Percentiles rank a stretch among this genome's conserved stretches.
phyloP scores from a whole-genome alignment of 2,329 filamentous ascomycete species.

The Xylaria sp. region DNA sequence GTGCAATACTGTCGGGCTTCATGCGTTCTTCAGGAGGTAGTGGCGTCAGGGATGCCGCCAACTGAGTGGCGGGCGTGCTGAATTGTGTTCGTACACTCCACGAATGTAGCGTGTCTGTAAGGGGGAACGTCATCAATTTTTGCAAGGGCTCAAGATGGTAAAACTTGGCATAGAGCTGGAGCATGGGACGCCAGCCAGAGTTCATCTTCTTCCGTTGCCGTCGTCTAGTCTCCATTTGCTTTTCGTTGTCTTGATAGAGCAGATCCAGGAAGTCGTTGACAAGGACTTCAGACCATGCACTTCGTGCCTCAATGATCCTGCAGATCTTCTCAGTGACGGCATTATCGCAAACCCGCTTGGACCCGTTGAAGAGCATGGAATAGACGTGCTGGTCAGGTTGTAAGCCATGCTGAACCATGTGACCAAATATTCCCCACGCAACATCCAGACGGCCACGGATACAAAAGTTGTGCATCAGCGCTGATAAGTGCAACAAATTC shows the following conservation, averaged over 20 bases:
- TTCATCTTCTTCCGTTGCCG: slow-evolving; percentile 31
- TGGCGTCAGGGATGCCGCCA: slow-evolving; percentile 19
- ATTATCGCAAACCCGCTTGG: slow-evolving; percentile 53
- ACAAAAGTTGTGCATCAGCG: slow-evolving; percentile 67
- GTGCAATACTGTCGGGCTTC: slow-evolving; percentile 26
- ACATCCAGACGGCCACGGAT: slow-evolving; percentile 56
- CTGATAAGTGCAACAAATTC: slow-evolving; percentile 58
- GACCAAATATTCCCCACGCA: slow-evolving; percentile 60
- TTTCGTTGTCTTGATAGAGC: slow-evolving; percentile 43
- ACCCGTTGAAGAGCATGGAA: slow-evolving; percentile 64
- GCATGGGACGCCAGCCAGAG: slow-evolving; percentile 43
- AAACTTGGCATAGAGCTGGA: slow-evolving; percentile 44
- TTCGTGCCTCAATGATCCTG: slow-evolving; percentile 43
- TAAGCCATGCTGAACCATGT: slow-evolving; percentile 55
- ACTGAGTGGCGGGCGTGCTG: slow-evolving; percentile 13
- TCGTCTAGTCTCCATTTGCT: slow-evolving; percentile 27
- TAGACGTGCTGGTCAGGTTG: slow-evolving; percentile 62
- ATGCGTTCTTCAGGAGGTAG: slow-evolving; percentile 22
- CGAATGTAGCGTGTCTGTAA: slow-evolving; percentile 23
- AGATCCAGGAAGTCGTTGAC: slow-evolving; percentile 50
- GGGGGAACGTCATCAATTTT: slow-evolving; percentile 28
- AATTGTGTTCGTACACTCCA: slow-evolving; percentile 6
- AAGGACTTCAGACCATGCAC: slow-evolving; percentile 44
- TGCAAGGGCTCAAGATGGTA: slow-evolving; percentile 45
- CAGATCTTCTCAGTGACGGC: slow-evolving; percentile 51